Evolutionary conservation across 2,329 filamentous ascomycete species (phyloP), one percentile per base, ranked within the genome.

Genomic region (Arthrobotrys sphaeroides): DNA sequence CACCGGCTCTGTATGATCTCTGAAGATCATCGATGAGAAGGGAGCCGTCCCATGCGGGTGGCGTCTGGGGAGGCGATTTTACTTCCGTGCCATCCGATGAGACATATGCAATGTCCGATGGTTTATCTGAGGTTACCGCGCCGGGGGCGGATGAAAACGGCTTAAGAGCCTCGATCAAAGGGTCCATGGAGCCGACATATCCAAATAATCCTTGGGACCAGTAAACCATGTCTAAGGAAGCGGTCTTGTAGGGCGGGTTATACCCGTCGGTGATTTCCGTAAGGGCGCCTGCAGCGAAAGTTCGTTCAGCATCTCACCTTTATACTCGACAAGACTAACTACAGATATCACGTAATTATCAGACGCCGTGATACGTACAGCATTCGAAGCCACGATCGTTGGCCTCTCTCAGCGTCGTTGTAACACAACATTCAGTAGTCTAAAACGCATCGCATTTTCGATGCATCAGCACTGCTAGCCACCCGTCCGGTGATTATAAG

Each of bases 321-420:
- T n/a, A 51, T n/a, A n/a, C n/a, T n/a, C n/a, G n/a, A n/a, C n/a
- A n/a, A n/a, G n/a, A n/a, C n/a, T n/a, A n/a, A n/a, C n/a, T n/a
- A n/a, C n/a, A n/a, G n/a, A n/a, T n/a, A n/a, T n/a, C n/a, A n/a
- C n/a, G n/a, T n/a, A n/a, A n/a, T 12, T 20, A 20, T 36, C n/a
- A 1, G 12, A 13, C 33, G 22, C 4, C 24, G 28, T 9, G 5
- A 28, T 9, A 77, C 78, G 73, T 83, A 82, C 87, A 88, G 80
- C 85, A 88, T 78, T 89, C 86, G 77, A 87, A 88, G 0, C 87
- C 88, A n/a, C 88, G 84, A 78, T 89, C 87, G 69, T 86, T 87
- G 31, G 85, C 86, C 80, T 89, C 87, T 38, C 87, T 82, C 1
- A 87, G 82, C 0, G 86, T 87, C 0, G 86, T 86, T 6, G 85